phyloP scores from a whole-genome alignment of 768 basidiomycete genomes.

The Phlebiopsis flavidoalba region DNA sequence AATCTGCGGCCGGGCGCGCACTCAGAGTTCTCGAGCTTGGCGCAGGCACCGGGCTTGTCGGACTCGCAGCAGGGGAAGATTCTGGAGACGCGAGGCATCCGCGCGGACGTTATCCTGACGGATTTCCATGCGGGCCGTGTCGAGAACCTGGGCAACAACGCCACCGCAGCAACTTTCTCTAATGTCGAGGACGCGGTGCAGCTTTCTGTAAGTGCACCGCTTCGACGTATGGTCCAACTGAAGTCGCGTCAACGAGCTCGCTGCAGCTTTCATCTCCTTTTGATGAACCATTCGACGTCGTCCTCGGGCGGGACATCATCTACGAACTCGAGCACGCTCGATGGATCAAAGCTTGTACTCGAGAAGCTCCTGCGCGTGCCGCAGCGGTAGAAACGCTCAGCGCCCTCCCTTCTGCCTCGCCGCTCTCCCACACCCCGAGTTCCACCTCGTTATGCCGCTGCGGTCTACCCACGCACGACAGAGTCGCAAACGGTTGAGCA shows the following conservation, averaged over 20 bases:
- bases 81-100: background rate
- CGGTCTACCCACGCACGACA: conserved; percentile 51
- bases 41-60: conserved; percentile 53
- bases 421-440: conserved; percentile 25
- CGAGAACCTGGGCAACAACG: conserved; percentile 41
- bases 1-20: background rate
- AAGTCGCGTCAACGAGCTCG: background rate
- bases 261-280: conserved; percentile 14
- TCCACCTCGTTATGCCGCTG: conserved; percentile 77
- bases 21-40: conserved; percentile 49
- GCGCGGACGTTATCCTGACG: conserved; percentile 32
- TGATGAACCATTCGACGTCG: conserved; percentile 38
- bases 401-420: background rate
- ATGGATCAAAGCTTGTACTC: conserved; percentile 42
- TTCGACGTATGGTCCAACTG: conserved; percentile 39
- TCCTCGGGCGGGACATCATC: conserved; percentile 50
- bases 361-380: conserved; percentile 30
- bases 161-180: conserved; percentile 30
- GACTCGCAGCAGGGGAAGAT: conserved; percentile 34
- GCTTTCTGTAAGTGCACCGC: conserved; percentile 19
- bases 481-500: conserved; percentile 58
- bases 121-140: conserved; percentile 47
- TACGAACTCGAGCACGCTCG: conserved; percentile 45
- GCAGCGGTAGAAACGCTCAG: conserved; percentile 22
- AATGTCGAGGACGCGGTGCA: background rate